A percentile compares a stretch with the other conserved stretches of the same genome.
These are phyloP conservation scores for Trametes punicea DNA, from an alignment of 768 basidiomycete species.

Conservation along the genomic window DNA sequence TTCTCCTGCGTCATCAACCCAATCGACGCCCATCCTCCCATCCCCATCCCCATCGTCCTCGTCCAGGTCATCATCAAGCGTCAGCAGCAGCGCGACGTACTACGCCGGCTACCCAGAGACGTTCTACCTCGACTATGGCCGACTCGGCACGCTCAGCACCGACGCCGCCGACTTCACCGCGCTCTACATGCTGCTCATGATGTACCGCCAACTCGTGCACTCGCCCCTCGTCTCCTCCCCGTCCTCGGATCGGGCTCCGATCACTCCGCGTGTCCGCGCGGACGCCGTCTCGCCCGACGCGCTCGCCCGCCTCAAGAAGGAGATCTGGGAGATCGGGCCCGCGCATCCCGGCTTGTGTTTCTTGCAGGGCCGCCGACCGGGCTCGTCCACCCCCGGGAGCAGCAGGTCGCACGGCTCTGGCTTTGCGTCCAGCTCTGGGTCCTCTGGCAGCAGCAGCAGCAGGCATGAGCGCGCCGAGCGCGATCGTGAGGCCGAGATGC, in stretches of 20 bases:
- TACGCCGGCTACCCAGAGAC: constrained; percentile 68
- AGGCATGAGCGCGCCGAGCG: constrained; percentile 21
- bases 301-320: constrained; percentile 61
- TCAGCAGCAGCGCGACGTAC: constrained; percentile 25
- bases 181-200: constrained; percentile 76
- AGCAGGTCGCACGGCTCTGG: neutral
- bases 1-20: constrained; percentile 2
- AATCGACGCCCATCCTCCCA: constrained; percentile 13
- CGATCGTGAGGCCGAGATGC: constrained; percentile 41
- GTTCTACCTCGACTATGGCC: constrained; percentile 71
- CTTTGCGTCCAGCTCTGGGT: neutral
- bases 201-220: constrained; percentile 72
- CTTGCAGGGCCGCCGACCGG: constrained; percentile 23
- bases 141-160: constrained; percentile 59
- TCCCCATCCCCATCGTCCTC: constrained; percentile 57
- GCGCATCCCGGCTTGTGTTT: constrained; percentile 62
- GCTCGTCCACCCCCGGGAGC: constrained; percentile 16
- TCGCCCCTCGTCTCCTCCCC: constrained; percentile 31
- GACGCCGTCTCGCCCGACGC: constrained; percentile 44
- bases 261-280: constrained; percentile 18
- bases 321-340: constrained; percentile 69
- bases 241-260: neutral
- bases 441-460: neutral
- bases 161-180: constrained; percentile 75
- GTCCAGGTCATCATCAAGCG: constrained; percentile 42